Evolutionary conservation across 495 filamentous ascomycete genomes (phyloP), one percentile per base, ranked within the genome.

Genomic region (Neurospora discreta): DNA sequence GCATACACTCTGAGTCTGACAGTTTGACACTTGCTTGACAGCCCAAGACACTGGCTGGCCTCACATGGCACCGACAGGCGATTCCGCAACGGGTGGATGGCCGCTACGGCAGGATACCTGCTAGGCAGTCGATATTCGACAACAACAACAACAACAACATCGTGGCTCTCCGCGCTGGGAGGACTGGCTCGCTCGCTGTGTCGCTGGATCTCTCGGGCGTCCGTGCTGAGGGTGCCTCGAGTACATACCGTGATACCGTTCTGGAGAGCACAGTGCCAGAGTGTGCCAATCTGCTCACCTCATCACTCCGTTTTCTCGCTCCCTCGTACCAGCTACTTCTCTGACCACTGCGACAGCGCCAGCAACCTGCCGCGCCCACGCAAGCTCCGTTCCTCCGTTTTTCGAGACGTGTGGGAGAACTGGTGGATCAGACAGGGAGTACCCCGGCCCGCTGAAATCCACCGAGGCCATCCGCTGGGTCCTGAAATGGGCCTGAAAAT

Each of bases 381-480:
- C 52, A 72, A 70, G 72, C 58, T 43, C 39, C 67, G 68, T 72
- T 58, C 71, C 65, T 58, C 71, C 65, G 68, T 69, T 74, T 71
- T 30, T 52, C 33, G 30, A 58, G 36, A 70, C 39, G 33, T 39
- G 38, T 73, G 39, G 72, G 69, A 71, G 69, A 71, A 23, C 41
- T 71, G 60, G 39, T 44, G 41, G 39, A 69, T 71, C 3, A 30
- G 38, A 46, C 60, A 73, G 65, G 70, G 68, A 42, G 18, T 23
- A 70, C 70, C 74, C 78, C 73, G 73, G 76, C 40, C 72, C 43
- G 69, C 39, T 72, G 16, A 73, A 73, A 74, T 74, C 72, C 78
- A 73, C 75, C 74, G 77, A 77, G 75, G 70, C 71, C 71, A 44
- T 74, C 72, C 65, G 72, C 71, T 71, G 73, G 74, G 73, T 69